phyloP scores from a whole-genome alignment of 768 basidiomycete species.

The Amanita inopinata region DNA sequence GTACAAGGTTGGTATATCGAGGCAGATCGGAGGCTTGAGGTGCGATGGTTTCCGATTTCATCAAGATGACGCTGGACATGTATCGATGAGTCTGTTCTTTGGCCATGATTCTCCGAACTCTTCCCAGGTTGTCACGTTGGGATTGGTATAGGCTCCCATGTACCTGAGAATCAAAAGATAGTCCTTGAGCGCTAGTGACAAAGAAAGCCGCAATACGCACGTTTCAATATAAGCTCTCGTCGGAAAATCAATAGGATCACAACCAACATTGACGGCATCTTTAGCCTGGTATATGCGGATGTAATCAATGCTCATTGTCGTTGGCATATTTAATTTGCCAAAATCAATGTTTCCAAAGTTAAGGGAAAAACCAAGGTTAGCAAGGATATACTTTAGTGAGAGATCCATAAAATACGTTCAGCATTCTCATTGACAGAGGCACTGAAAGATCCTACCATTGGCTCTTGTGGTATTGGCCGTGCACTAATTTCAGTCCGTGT shows the following conservation, averaged over 20 bases:
- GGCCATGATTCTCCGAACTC: not conserved
- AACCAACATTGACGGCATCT: slow-evolving; percentile 44
- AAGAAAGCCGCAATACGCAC: slow-evolving; percentile 30
- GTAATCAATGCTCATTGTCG: slow-evolving; percentile 68
- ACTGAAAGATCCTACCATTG: not conserved
- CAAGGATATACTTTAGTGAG: not conserved
- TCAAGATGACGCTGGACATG: too few species aligned
- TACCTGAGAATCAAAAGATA: not conserved
- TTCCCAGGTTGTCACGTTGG: not conserved
- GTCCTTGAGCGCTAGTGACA: too few species aligned
- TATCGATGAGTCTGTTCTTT: not conserved
- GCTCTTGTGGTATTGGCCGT: slow-evolving; percentile 31
- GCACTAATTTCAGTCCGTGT: slow-evolving; percentile 30
- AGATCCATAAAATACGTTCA: not conserved
- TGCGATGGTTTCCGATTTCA: too few species aligned
- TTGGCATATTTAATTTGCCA: slow-evolving; percentile 33
- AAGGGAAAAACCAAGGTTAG: slow-evolving; percentile 1
- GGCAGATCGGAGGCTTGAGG: too few species aligned
- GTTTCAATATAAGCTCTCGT: slow-evolving; percentile 68
- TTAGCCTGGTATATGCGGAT: slow-evolving; percentile 66
- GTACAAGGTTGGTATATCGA: too few species aligned
- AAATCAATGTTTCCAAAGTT: slow-evolving; percentile 2
- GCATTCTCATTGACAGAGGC: not conserved
- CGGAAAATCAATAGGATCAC: slow-evolving; percentile 65
- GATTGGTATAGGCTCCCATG: not conserved